Evolutionary conservation across 2,329 filamentous ascomycete species (phyloP).

Genomic region (Cadophora malorum): DNA sequence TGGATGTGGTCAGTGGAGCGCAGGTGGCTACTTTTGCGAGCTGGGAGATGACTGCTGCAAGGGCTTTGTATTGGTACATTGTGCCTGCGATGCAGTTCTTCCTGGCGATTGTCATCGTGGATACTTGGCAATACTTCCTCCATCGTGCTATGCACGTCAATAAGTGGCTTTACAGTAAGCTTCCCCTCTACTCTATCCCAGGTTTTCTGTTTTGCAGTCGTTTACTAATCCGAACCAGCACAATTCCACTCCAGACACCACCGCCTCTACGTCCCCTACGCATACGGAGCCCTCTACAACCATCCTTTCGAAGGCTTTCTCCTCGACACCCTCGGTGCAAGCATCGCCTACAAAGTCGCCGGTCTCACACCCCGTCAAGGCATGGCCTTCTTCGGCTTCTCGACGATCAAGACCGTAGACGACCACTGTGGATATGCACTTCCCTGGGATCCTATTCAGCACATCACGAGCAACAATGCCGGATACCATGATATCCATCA

Average conservation of each 20-base stretch:
- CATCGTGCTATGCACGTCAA: constrained; percentile 98
- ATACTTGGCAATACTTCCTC: constrained; percentile 98
- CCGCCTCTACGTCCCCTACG: constrained; percentile 95
- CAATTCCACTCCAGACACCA: constrained; percentile 96
- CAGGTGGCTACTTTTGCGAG: constrained; percentile 75
- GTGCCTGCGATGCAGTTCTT: constrained; percentile 81
- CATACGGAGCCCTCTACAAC: constrained; percentile 96
- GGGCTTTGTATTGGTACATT: constrained; percentile 77
- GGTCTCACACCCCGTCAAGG: constrained; percentile 85
- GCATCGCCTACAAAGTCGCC: constrained; percentile 80
- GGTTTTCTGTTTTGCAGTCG: neutral
- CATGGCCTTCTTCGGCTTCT: constrained; percentile 87
- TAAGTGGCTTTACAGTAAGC: constrained; percentile 93
- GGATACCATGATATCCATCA: constrained; percentile 98
- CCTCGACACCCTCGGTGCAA: constrained; percentile 87
- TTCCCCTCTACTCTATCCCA: neutral
- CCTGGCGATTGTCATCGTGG: constrained; percentile 76
- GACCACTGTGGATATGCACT: constrained; percentile 98
- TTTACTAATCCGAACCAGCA: constrained; percentile 54
- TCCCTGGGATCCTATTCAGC: constrained; percentile 92
- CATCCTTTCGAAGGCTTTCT: constrained; percentile 94
- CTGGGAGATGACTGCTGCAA: constrained; percentile 81
- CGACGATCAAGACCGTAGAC: constrained; percentile 94
- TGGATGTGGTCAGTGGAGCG: constrained; percentile 58
- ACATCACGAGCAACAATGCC: constrained; percentile 92